Evolutionary conservation across 2,329 filamentous ascomycete genomes (phyloP), one percentile per base, ranked within the genome.

Genomic region (Kalmusia sp.): DNA sequence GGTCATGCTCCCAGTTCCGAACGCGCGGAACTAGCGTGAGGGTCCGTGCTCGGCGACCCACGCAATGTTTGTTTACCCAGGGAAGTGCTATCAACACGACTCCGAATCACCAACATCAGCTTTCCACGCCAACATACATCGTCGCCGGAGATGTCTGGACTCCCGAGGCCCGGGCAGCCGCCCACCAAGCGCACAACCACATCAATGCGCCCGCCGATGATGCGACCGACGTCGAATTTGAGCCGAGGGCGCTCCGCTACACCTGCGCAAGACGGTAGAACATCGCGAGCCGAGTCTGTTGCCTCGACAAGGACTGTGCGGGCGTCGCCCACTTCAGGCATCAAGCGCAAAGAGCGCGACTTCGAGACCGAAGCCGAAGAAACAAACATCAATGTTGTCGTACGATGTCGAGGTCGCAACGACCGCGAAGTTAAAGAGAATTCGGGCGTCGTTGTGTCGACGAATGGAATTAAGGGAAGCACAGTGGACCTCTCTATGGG

Each of bases 301-400:
- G 81, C 83, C 47, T 89, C 89, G 15, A 71, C 75, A 45, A 76
- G 80, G 49, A 65, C 51, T 17, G 60, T 69, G 31, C 76, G 75
- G 59, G 79, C 80, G 4, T 78, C 79, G 27, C 76, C 84, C 24
- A 81, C 82, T 44, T 76, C 82, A 27, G 85, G 87, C 21, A 82
- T 81, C 38, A 96, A 97, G 80, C 87, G 93, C 68, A 96, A 96
- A 75, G 91, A 95, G 64, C 85, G 91, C 68, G 91, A 96, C 31
- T 93, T 88, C 69, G 93, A 93, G 38, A 75, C 83, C 5, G 86
- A 90, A 51, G 67, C 84, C 46, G 88, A 93, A 65, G 92, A 96
- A 75, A 98, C 93, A 6, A 99, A 97, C 72, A 99, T 99, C 76
- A 95, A 96, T 72, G 95, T 99, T 40, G 93, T 98, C 28, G 96